Evolutionary conservation across 305 asterid species (phyloP).

Genomic region (Ilex paraguariensis): DNA sequence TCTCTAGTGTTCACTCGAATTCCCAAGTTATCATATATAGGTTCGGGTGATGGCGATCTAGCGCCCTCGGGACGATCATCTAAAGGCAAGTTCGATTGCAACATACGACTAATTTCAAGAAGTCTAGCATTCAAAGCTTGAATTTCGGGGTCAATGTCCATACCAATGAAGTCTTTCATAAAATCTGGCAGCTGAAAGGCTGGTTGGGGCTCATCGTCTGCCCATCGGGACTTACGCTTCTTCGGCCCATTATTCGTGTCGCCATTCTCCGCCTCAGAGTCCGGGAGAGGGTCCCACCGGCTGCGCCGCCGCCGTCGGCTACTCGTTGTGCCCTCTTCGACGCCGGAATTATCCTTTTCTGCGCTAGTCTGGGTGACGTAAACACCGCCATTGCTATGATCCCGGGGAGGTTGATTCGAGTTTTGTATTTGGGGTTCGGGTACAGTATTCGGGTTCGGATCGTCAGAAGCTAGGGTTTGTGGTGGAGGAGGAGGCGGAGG

Average conservation of each 20-base stretch:
- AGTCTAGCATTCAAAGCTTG: slow-evolving; percentile 22
- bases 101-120: slow-evolving; percentile 24
- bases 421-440: too few species aligned
- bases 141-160: slow-evolving; percentile 24
- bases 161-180: slow-evolving; percentile 19
- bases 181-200: slow-evolving; percentile 23
- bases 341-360: background rate
- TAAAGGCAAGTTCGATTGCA: slow-evolving; percentile 19
- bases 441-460: too few species aligned
- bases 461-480: too few species aligned
- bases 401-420: too few species aligned
- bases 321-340: background rate
- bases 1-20: slow-evolving; percentile 30
- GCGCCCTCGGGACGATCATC: slow-evolving; percentile 35
- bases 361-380: too few species aligned
- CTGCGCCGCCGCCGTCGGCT: slow-evolving; percentile 14
- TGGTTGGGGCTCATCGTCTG: slow-evolving; percentile 17
- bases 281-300: slow-evolving; percentile 29
- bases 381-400: too few species aligned
- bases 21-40: slow-evolving; percentile 28
- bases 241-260: slow-evolving; percentile 12
- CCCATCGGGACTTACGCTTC: slow-evolving; percentile 39
- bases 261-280: slow-evolving; percentile 13
- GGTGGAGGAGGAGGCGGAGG: background rate
- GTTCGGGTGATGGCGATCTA: slow-evolving; percentile 35